Conservation (phyloP, 2,329 filamentous ascomycete species). For the Penicillium sp. region DNA sequence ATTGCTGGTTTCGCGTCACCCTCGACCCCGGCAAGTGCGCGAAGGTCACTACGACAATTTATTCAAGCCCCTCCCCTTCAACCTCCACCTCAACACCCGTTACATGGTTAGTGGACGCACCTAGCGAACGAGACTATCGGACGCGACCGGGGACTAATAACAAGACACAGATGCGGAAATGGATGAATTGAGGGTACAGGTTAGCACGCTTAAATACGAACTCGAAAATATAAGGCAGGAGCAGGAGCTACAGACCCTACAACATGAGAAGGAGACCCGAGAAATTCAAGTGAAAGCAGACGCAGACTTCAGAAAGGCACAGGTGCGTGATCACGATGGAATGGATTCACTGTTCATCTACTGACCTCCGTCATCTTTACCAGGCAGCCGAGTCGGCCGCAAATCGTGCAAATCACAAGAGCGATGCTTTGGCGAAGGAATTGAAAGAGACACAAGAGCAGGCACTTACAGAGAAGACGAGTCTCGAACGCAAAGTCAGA, state of each 20-base stretch:
- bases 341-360: neutral
- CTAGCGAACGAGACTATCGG: neutral
- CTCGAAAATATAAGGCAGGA: slow-evolving; percentile 87
- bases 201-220: slow-evolving; percentile 86
- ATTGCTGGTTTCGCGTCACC: slow-evolving; percentile 58
- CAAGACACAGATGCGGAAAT: slow-evolving; percentile 49
- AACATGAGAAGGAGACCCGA: slow-evolving; percentile 81
- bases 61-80: slow-evolving; percentile 40
- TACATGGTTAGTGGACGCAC: slow-evolving; percentile 41
- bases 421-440: slow-evolving; percentile 59
- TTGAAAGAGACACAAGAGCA: slow-evolving; percentile 59
- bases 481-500: slow-evolving; percentile 60
- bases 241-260: slow-evolving; percentile 75
- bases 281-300: slow-evolving; percentile 81
- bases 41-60: slow-evolving; percentile 43
- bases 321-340: too few relatives aligned
- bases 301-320: slow-evolving; percentile 74
- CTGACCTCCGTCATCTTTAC: slow-evolving; percentile 4
- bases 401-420: slow-evolving; percentile 57
- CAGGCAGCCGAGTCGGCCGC: slow-evolving; percentile 58
- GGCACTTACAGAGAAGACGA: slow-evolving; percentile 58
- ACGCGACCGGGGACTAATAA: slow-evolving; percentile 13
- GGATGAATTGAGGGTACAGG: slow-evolving; percentile 85
- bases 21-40: slow-evolving; percentile 37
- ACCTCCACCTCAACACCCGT: slow-evolving; percentile 37